phyloP scores from a whole-genome alignment of 2,329 filamentous ascomycete species.

The Fusarium decemcellulare region DNA sequence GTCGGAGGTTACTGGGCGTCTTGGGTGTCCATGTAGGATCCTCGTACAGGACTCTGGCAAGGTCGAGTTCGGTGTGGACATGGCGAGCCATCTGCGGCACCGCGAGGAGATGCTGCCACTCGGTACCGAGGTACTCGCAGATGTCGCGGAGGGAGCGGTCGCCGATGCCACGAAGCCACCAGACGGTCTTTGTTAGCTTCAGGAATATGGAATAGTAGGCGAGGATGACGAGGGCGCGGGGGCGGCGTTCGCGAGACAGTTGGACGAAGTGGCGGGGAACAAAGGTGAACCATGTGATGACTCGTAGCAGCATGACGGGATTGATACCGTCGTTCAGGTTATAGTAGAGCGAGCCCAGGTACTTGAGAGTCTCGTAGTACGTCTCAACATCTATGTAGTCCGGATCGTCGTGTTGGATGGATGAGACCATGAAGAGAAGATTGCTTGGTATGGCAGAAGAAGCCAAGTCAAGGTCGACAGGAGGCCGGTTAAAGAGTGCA shows the following conservation, averaged over 20 bases:
- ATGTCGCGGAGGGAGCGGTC: conserved; percentile 63
- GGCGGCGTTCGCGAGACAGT: conserved; percentile 57
- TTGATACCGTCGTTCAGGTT: conserved; percentile 62
- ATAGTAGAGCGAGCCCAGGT: conserved; percentile 66
- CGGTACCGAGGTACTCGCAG: conserved; percentile 53
- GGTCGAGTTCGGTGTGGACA: conserved; percentile 50
- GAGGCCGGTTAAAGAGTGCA: conserved; percentile 64
- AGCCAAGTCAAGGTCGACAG: conserved; percentile 61
- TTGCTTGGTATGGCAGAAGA: conserved; percentile 60
- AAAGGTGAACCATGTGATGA: conserved; percentile 69
- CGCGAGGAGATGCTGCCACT: conserved; percentile 58
- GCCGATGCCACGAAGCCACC: conserved; percentile 66
- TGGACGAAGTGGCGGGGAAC: conserved; percentile 61
- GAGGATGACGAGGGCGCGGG: conserved; percentile 65
- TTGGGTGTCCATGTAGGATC: conserved; percentile 58
- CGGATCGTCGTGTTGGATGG: conserved; percentile 58
- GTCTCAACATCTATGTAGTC: conserved; percentile 56
- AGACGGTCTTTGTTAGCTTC: conserved; percentile 59
- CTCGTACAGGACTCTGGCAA: conserved; percentile 60
- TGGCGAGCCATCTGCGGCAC: conserved; percentile 57
- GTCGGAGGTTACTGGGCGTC: conserved; percentile 19
- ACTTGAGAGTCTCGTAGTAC: conserved; percentile 64
- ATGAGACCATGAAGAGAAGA: conserved; percentile 64
- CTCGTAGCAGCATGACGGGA: conserved; percentile 62
- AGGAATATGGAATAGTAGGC: conserved; percentile 67